These are phyloP conservation scores for Auricularia auricula-judae DNA, from an alignment of 768 basidiomycete species.

Conservation along the genomic window DNA sequence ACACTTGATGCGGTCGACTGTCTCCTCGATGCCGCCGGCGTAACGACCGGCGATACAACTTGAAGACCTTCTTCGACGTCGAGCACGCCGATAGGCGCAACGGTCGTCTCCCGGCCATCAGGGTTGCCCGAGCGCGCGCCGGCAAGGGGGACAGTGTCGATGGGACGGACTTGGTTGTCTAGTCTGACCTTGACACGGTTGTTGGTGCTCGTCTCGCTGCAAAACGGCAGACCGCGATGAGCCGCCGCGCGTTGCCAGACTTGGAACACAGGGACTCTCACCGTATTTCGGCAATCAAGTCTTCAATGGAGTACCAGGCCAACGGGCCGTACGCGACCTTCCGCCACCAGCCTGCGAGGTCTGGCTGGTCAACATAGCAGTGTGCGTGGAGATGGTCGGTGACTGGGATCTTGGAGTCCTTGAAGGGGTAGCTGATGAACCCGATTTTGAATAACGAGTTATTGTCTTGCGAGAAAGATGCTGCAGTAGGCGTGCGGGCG, in stretches of 20 bases:
- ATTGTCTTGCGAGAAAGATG: conserved; percentile 22
- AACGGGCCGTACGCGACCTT: conserved; percentile 53
- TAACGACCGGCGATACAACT: neutral
- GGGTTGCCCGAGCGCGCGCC: conserved; percentile 56
- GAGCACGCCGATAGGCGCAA: conserved; percentile 32
- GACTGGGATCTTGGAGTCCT: conserved; percentile 66
- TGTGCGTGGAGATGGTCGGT: conserved; percentile 73
- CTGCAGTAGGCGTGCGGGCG: conserved; percentile 12
- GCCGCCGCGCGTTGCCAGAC: neutral
- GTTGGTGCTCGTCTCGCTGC: conserved; percentile 72
- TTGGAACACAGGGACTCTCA: conserved; percentile 20
- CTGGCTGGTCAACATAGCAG: conserved; percentile 54
- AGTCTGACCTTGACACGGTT: conserved; percentile 78
- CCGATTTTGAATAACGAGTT: conserved; percentile 45
- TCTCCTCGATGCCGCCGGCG: neutral
- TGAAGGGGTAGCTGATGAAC: conserved; percentile 71
- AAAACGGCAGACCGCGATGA: neutral
- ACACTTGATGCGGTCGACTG: neutral
- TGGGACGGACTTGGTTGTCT: conserved; percentile 49
- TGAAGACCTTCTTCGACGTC: conserved; percentile 31
- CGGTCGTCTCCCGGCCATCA: conserved; percentile 52
- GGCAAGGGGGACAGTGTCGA: conserved; percentile 62
- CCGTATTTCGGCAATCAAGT: conserved; percentile 76
- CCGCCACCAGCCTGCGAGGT: conserved; percentile 66
- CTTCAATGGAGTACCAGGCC: conserved; percentile 68